Percentiles rank a stretch among this genome's conserved stretches.
These are phyloP conservation scores for Entelexis sorbosivorans DNA, from an alignment of 1,139 yeast genomes.

Conservation along the genomic window DNA sequence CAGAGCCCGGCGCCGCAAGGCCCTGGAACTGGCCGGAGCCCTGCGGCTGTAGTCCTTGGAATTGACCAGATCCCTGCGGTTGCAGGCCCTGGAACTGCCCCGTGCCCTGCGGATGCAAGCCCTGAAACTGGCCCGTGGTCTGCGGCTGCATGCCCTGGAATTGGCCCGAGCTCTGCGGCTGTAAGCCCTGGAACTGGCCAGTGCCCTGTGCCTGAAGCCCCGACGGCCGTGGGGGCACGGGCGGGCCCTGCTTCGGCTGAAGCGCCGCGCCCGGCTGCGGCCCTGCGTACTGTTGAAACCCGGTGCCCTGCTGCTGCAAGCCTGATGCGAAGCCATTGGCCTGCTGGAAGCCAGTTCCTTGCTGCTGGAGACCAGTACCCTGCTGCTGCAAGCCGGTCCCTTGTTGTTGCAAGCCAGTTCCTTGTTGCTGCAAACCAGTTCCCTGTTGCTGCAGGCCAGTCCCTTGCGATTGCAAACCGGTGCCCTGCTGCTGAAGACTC, in stretches of 20 bases:
- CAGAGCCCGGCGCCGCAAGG: slow-evolving; percentile 1
- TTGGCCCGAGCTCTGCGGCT: not conserved
- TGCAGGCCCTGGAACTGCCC: slow-evolving; percentile 4
- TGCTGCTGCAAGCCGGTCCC: not conserved
- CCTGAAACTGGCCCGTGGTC: not conserved
- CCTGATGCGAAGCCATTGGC: not conserved
- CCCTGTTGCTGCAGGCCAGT: slow-evolving; percentile 2
- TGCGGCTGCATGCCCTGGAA: slow-evolving; percentile 2
- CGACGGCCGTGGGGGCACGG: not conserved
- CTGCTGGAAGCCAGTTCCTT: not conserved
- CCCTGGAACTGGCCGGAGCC: slow-evolving; percentile 1
- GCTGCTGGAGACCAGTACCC: not conserved
- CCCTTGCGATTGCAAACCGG: not conserved
- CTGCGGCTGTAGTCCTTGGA: slow-evolving; percentile 4
- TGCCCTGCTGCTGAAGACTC: not conserved
- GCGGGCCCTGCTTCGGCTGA: not conserved
- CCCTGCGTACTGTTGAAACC: not conserved
- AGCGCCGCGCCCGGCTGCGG: not conserved
- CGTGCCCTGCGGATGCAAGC: not conserved
- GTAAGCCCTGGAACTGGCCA: not conserved
- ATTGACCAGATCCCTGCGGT: slow-evolving; percentile 8
- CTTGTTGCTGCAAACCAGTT: not conserved
- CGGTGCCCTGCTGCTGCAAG: not conserved
- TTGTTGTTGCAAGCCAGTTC: not conserved
- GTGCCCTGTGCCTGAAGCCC: not conserved